Base-by-base conservation (phyloP, 371 early-diverging fungal species). In the Smittium culicis region DNA sequence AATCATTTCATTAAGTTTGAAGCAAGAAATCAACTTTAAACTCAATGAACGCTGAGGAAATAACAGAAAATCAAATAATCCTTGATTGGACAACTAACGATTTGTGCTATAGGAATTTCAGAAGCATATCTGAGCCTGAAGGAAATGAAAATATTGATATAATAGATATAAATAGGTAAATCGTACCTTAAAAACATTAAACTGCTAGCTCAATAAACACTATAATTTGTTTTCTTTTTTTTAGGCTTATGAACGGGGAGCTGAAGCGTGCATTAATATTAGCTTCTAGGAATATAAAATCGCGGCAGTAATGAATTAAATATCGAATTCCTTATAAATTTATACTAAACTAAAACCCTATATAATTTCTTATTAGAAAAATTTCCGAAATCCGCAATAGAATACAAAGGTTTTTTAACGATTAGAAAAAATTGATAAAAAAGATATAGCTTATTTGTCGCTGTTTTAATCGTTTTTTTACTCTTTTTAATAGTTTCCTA, bases 1-100 rank as follows among this genome's bases (percentile, higher is more conserved):
- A n/a, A n/a, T n/a, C n/a, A n/a, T n/a, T n/a, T n/a, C n/a, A n/a
- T n/a, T n/a, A n/a, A n/a, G n/a, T n/a, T n/a, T n/a, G n/a, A n/a
- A n/a, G n/a, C n/a, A n/a, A n/a, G n/a, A n/a, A n/a, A n/a, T n/a
- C n/a, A n/a, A n/a, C n/a, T n/a, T n/a, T n/a, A n/a, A n/a, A n/a
- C n/a, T n/a, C n/a, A n/a, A n/a, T n/a, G n/a, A n/a, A n/a, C n/a
- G n/a, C n/a, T n/a, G n/a, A n/a, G n/a, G 65, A 65, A 66, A 76
- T 74, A 55, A 31, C 65, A 16, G 70, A 73, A 31, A 73, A 74
- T 28, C 60, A 61, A 56, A 65, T 61, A n/a, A 66, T 77, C 31
- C 68, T 73, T 11, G 57, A 65, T 28, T 77, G 77, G 77, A 74
- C 76, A 16, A 73, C 69, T 2, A 27, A 71, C n/a, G 77, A 77